Conservation (phyloP, 257 asterid species). For the Phtheirospermum japonicum region DNA sequence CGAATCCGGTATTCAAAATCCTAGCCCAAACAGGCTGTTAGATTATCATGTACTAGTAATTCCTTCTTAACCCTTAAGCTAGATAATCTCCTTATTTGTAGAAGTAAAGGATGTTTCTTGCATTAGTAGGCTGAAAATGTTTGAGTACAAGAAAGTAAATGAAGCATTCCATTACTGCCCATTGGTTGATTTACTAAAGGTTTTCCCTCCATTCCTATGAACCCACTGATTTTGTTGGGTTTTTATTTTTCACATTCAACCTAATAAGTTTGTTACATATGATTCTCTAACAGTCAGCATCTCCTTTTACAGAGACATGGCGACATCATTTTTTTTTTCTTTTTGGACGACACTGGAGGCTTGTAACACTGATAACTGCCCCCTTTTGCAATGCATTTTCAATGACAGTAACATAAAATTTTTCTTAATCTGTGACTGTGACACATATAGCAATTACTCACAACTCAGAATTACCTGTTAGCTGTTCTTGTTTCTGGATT, state of each 20-base stretch:
- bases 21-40: too few species aligned
- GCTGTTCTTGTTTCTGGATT: conserved; percentile 13
- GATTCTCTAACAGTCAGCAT: conserved; percentile 14
- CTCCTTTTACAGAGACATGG: conserved; percentile 1
- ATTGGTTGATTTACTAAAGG: conserved; percentile 3
- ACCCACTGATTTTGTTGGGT: conserved; percentile 11
- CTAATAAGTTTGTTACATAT: not conserved
- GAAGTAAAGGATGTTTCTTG: conserved; percentile 1
- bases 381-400: too few species aligned
- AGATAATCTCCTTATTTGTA: conserved; percentile 5
- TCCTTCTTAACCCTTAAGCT: not conserved
- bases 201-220: not conserved
- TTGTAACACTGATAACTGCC: not conserved
- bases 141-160: conserved; percentile 5
- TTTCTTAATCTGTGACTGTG: conserved; percentile 15
- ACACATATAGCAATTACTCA: conserved; percentile 15
- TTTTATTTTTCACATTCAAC: conserved; percentile 6
- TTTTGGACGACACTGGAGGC: conserved; percentile 14
- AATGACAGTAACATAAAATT: conserved; percentile 14
- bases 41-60: conserved; percentile 1
- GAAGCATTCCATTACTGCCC: not conserved
- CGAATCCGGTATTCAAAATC: too few species aligned
- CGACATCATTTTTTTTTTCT: not conserved
- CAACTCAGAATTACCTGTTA: conserved; percentile 3
- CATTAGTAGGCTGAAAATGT: conserved; percentile 10